Evolutionary conservation across 1,139 yeast species (phyloP), one percentile per base, ranked within the genome.

Genomic region (Sugiyamaella pinicola): DNA sequence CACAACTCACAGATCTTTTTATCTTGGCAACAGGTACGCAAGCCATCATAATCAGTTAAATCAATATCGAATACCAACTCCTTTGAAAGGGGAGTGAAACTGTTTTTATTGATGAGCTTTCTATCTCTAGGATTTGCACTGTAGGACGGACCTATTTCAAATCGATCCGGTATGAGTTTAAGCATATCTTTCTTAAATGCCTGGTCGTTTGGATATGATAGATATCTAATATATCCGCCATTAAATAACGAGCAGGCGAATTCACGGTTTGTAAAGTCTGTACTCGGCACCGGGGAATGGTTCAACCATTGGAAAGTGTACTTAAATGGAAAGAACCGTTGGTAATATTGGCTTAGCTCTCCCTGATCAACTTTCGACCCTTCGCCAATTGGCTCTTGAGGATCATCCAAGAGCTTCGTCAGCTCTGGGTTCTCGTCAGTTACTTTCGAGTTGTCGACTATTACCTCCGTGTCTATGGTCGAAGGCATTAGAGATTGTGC

Each of bases 41-140:
- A 81, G 28, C 84, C 88, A 69, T 93, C 98, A 69, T 93, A 93
- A 74, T 95, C 99, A 13, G 97, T 95, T 75, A 93, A 81, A 83
- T 93, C 99, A 61, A 93, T 93, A 82, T 93, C 99, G 61, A 93
- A 87, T 7, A 91, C 96, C 58, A 93, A 76, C 68, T 93, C 99
- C 67, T 93, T 93, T 60, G 83, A 77, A 31, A 86, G 64, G 0
- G 99, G 95, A 63, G 83, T 84, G 82, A 90, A 81, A 21, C 90
- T 87, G 44, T 79, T 79, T 62, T 88, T 88, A 19, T 95, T 83
- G n/a, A 89, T 74, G 4, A 51, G 31, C 64, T 88, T 91, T 47
- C 96, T 78, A 58, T 90, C 90, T 51, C 82, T 82, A 9, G 99
- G 99, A 60, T 88, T 88, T 17, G 87, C 84, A 2, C 89, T 79